Base-by-base conservation (phyloP, 2,329 filamentous ascomycete species). In the Ramichloridium luteum region DNA sequence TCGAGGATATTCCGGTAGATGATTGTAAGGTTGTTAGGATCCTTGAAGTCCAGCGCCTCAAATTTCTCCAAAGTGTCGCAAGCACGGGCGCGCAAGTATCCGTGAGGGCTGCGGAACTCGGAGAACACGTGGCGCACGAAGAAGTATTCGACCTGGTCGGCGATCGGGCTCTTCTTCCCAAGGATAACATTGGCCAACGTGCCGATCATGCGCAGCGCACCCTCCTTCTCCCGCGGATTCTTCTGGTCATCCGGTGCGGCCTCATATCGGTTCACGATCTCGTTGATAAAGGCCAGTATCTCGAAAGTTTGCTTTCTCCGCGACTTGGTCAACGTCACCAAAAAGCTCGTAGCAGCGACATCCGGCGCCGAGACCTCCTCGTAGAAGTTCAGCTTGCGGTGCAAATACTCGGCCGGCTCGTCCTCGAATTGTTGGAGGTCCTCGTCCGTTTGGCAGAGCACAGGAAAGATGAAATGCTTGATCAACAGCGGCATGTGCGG, bases 1-100 rank as follows among this genome's bases (percentile, higher is more conserved):
- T 94, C 85, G 34, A 98, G 68, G 41, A 98, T 96, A 55, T 93
- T 92, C 36, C 84, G 77, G 65, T 98, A 98, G 52, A 98, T 93
- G 51, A 85, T 77, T 52, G 94, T 79, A 23, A 98, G 75, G 60
- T 98, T 96, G 64, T 88, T 86, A 34, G 80, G 74, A 51, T 98
- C 88, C 65, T 93, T 85, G 71, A 96, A 98, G 56, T 98, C 81
- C 41, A 96, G 75, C 57, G 88, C 79, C 61, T 96, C 86, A 44
- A 96, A 98, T 61, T 96, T 96, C 65, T 96, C 90, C 38, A 98
- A 74, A 0, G 88, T 94, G 55, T 98, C 88, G 59, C 90, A 98
- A 44, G 90, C 90, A 43, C 90, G 79, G 18, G 90, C 90, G 35
- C 90, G 80, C 29, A 98, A 11, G 62, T 86, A 96, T 20, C 88